Conservation (phyloP, 129 eudicot genomes). For the Lonicera japonica region DNA sequence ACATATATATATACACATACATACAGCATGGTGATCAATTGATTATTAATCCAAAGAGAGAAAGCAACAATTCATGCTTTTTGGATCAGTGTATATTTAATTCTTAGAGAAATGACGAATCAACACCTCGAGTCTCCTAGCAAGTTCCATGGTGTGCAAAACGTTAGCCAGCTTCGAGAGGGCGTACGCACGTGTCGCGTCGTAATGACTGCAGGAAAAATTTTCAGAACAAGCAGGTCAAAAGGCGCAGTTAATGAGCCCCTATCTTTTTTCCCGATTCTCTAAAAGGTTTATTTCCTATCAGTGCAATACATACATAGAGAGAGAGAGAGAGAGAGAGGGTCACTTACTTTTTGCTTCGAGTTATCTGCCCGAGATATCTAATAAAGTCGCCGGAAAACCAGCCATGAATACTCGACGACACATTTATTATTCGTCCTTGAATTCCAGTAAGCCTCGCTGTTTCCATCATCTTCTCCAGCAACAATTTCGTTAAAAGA, state of each 20-base stretch:
- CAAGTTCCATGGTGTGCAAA: slow-evolving; percentile 94
- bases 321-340: no score
- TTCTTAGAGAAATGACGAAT: not conserved
- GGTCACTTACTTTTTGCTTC: slow-evolving; percentile 51
- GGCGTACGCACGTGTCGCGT: slow-evolving; percentile 98
- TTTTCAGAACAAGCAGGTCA: slow-evolving; percentile 22
- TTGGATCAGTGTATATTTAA: not conserved
- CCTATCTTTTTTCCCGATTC: not conserved
- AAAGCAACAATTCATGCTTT: slow-evolving; percentile 19
- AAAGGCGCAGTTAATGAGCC: slow-evolving; percentile 3
- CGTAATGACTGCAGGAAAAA: slow-evolving; percentile 46
- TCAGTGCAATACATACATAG: no score
- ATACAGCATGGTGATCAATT: no score
- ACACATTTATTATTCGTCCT: slow-evolving; percentile 92
- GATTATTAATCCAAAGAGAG: not conserved
- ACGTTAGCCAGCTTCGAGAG: slow-evolving; percentile 97
- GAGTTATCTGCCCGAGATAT: slow-evolving; percentile 59
- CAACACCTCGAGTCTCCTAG: slow-evolving; percentile 55
- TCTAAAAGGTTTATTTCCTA: not conserved
- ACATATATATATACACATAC: not conserved
- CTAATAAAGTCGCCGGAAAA: slow-evolving; percentile 72
- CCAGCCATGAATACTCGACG: slow-evolving; percentile 84
- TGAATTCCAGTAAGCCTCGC: slow-evolving; percentile 56
- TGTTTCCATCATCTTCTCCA: slow-evolving; percentile 67
- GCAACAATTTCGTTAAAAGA: slow-evolving; percentile 69